Base-by-base conservation (phyloP, 768 basidiomycete species). In the Pleurotus tuoliensis region DNA sequence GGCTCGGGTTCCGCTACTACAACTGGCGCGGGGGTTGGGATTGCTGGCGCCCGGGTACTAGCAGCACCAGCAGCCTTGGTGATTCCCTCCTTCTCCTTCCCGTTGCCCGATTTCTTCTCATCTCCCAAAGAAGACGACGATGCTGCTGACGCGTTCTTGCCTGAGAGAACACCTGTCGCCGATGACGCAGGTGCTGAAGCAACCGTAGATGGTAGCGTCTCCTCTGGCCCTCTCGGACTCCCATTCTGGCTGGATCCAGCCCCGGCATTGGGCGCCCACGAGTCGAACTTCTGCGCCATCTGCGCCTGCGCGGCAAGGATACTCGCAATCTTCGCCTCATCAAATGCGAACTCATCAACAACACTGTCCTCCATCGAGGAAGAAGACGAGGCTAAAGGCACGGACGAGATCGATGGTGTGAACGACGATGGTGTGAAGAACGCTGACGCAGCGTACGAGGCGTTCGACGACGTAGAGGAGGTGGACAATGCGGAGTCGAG, bases 251-350 rank as follows among this genome's bases (percentile, higher is more conserved):
- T 34, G 37, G 51, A 53, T 37, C 51, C 51, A 27, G 15, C 15
- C 24, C 48, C 48, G 5, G 30, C 22, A 20, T 12, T 27, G 6
- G 49, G 38, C 37, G 18, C 24, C 51, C 51, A 53, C 5, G 34
- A 37, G 38, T 53, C 51, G 15, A 53, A 53, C 39, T 53, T 53
- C 18, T 53, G 51, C 34, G 51, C 51, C 51, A 53, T 53, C 39
- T 53, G 37, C 15, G 39, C 39, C 39, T 53, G 51, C 22, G 51
- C 34, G 11, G 51, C 51, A 3, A 53, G 51, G 4, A 53, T 40
- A 12, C 51, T 53, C 13, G 51, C 51, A 16, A 53, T 53, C n/a
- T 41, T 39, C 51, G 51, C 34, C 25, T 53, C 51, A 39, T 53
- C 51, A 18, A 53, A 40, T 1, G 18, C 51, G 8, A 40, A 40